Evolutionary conservation across 257 asterid genomes (phyloP), one percentile per base, ranked within the genome.

Genomic region (Solanum virginianum): DNA sequence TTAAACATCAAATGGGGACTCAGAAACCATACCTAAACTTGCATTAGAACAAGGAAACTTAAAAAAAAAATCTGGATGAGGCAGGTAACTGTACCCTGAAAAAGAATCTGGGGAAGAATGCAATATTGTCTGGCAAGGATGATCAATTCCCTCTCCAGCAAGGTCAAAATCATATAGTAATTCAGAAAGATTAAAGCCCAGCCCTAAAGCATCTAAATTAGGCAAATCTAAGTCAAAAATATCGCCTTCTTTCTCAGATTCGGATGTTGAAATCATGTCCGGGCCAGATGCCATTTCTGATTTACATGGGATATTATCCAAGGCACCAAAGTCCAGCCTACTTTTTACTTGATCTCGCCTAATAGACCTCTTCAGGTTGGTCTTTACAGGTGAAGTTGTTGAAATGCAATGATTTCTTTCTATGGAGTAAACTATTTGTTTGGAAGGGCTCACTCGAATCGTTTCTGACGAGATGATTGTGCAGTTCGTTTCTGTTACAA

Each of bases 401-500:
- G 94, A 90, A 56, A 93, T 89, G 51, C 89, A 86, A 12, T 87
- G 95, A 83, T 93, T 97, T 87, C 92, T 93, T 90, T 93, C 96
- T 65, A 96, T 93, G 12, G 98, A 91, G 86, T 93, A 93, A 82
- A 92, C 74, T 85, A 93, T 91, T 82, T 94, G 93, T 89, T 97
- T 97, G 88, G 83, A 88, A 18, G 98, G 99, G 88, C 94, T 95
- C 17, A 94, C 95, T 47, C 86, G 91, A 82, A 96, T 93, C 1
- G 95, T 95, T 93, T 94, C 97, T 8, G 98, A 91, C 26, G 99
- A 93, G 84, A 93, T 88, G 81, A 94, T 91, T 7, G 97, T 97
- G 91, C 97, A 88, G 89, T 96, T 93, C 15, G 96, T 88, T 49
- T 98, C 92, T 86, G 91, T 88, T 53, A 92, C 79, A 65, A 86